phyloP scores from a whole-genome alignment of 1,139 yeast genomes.

The Geotrichum europaeum region DNA sequence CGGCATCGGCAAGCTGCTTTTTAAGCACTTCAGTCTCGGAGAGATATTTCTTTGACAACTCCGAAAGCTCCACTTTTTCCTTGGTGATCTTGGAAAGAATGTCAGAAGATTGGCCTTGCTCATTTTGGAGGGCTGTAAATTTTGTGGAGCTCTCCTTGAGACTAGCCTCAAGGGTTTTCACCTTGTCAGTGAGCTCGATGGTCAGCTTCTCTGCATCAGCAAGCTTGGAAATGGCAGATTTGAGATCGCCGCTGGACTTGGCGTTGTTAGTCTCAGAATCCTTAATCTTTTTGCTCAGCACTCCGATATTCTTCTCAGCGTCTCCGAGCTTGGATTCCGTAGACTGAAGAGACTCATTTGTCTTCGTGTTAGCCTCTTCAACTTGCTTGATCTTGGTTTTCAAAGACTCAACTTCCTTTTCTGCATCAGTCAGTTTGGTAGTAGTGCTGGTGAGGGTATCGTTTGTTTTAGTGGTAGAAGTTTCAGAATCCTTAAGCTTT shows the following conservation, averaged over 20 bases:
- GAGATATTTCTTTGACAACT: slow-evolving; percentile 9
- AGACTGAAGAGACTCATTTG: neutral
- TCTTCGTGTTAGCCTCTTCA: slow-evolving; percentile 3
- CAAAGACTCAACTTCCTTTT: slow-evolving; percentile 13
- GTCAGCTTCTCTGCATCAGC: neutral
- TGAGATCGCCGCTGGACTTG: neutral
- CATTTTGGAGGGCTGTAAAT: slow-evolving; percentile 25
- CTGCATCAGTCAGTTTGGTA: slow-evolving; percentile 10
- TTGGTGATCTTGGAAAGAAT: slow-evolving; percentile 1
- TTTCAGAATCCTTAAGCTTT: slow-evolving; percentile 14
- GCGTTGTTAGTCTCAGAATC: slow-evolving; percentile 1
- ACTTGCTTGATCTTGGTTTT: slow-evolving; percentile 20
- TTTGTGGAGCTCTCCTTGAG: slow-evolving; percentile 35
- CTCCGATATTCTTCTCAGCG: neutral
- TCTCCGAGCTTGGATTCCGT: neutral
- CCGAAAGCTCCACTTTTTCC: slow-evolving; percentile 7
- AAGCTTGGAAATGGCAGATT: neutral
- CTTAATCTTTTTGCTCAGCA: neutral
- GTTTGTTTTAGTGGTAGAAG: slow-evolving; percentile 5
- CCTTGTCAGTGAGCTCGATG: neutral
- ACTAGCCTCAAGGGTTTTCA: slow-evolving; percentile 1
- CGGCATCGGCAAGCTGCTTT: slow-evolving; percentile 11
- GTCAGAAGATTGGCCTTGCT: neutral
- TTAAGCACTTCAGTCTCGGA: slow-evolving; percentile 12
- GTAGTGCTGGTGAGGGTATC: slow-evolving; percentile 13